A percentile compares a stretch with the other conserved stretches of the same genome.
These are phyloP conservation scores for Pichia nakasei DNA, from an alignment of 805 yeast genomes.

Conservation along the genomic window DNA sequence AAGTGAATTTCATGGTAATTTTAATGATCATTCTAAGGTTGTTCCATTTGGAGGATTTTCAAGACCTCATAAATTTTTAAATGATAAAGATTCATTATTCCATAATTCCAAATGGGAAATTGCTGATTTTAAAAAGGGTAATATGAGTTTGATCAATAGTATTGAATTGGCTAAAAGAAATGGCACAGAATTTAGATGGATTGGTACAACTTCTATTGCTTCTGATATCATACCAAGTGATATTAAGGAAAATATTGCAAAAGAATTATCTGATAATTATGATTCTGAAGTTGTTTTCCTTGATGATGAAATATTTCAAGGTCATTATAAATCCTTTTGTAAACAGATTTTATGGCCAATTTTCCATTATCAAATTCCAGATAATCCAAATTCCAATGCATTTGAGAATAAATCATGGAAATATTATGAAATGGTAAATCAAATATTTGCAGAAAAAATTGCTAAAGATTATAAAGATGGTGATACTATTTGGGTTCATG, in stretches of 20 bases:
- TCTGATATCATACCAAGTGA: conserved; percentile 65
- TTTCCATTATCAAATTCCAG: conserved; percentile 87
- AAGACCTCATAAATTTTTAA: conserved; percentile 40
- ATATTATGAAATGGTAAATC: conserved; percentile 68
- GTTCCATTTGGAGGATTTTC: conserved; percentile 74
- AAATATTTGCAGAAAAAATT: conserved; percentile 68
- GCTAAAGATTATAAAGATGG: conserved; percentile 59
- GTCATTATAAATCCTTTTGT: conserved; percentile 86
- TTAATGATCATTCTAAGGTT: conserved; percentile 24
- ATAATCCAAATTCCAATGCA: conserved; percentile 86
- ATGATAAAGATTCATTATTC: conserved; percentile 36
- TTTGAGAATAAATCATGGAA: conserved; percentile 95
- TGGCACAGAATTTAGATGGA: conserved; percentile 46
- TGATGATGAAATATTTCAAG: conserved; percentile 73
- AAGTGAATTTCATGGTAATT: conserved; percentile 5
- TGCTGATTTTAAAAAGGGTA: conserved; percentile 63
- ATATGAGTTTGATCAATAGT: conserved; percentile 85
- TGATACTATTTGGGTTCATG: conserved; percentile 88
- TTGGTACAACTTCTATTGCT: conserved; percentile 91
- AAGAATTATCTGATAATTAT: conserved; percentile 38
- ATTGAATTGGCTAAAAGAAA: conserved; percentile 49
- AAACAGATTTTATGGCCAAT: conserved; percentile 97
- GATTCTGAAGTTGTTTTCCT: conserved; percentile 60
- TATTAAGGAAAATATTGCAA: conserved; percentile 46
- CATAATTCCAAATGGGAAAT: conserved; percentile 66